These are phyloP conservation scores for Penicillium crustosum DNA, from an alignment of 2,329 filamentous ascomycete species.

Conservation along the genomic window DNA sequence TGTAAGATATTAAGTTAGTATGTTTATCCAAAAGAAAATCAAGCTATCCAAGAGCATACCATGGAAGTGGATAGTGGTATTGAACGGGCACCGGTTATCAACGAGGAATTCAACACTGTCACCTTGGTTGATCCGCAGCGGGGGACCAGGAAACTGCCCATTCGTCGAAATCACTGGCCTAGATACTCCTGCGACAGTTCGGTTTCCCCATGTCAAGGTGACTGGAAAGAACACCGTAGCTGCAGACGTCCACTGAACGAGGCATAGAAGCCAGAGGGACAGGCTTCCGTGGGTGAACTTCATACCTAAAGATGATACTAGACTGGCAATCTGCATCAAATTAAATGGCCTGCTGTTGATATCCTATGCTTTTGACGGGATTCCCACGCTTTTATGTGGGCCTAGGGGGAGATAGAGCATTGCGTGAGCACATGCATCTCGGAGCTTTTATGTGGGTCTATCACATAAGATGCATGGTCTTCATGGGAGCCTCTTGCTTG, in stretches of 20 bases:
- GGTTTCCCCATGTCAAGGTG: slow-evolving; percentile 28
- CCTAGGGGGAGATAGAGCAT: background rate
- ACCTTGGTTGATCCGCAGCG: slow-evolving; percentile 27
- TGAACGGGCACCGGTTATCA: slow-evolving; percentile 31
- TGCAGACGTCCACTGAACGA: slow-evolving; percentile 16
- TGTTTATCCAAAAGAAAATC: background rate
- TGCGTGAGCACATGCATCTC: slow-evolving; percentile 3
- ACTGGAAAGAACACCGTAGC: slow-evolving; percentile 22
- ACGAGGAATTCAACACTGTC: slow-evolving; percentile 33
- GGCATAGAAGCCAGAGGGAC: slow-evolving; percentile 9
- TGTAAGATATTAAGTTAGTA: slow-evolving; percentile 3
- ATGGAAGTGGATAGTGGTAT: slow-evolving; percentile 34
- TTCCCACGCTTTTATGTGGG: background rate
- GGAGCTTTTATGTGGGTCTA: background rate
- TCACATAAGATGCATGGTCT: background rate
- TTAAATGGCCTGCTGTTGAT: background rate
- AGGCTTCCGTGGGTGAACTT: background rate
- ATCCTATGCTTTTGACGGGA: background rate
- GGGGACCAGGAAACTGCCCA: slow-evolving; percentile 31
- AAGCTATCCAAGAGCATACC: slow-evolving; percentile 15
- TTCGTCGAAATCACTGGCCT: slow-evolving; percentile 31
- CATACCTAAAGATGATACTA: slow-evolving; percentile 1
- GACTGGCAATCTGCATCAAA: background rate
- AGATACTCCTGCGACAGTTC: slow-evolving; percentile 24
- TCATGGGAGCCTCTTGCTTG: background rate